Conservation (phyloP, 2,329 filamentous ascomycete genomes). For the Dothistroma septosporum region DNA sequence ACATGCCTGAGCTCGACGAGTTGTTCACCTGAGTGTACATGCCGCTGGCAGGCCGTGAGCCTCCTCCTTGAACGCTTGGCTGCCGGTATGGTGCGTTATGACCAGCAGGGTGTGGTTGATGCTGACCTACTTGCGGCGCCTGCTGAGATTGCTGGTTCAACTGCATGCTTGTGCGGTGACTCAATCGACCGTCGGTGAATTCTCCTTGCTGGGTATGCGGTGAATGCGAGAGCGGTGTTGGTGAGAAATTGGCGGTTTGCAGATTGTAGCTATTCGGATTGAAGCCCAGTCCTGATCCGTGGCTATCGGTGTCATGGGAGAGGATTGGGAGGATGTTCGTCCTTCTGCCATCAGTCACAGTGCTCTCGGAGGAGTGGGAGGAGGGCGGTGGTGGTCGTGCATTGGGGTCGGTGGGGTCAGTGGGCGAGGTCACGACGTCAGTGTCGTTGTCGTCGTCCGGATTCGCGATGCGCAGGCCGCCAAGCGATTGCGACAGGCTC, state of each 20-base stretch:
- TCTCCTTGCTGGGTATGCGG: slow-evolving; percentile 14
- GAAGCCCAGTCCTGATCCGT: slow-evolving; percentile 38
- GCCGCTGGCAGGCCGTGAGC: slow-evolving; percentile 40
- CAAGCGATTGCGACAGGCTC: slow-evolving; percentile 85
- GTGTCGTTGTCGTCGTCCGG: slow-evolving; percentile 63
- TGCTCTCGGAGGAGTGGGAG: slow-evolving; percentile 36
- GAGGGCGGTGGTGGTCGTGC: slow-evolving; percentile 27
- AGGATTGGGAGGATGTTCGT: slow-evolving; percentile 34
- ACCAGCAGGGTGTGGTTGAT: slow-evolving; percentile 19
- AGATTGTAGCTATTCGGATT: slow-evolving; percentile 39
- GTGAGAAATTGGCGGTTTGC: slow-evolving; percentile 13
- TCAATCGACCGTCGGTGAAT: slow-evolving; percentile 31
- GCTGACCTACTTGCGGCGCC: slow-evolving; percentile 37
- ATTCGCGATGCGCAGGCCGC: slow-evolving; percentile 93
- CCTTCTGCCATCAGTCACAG: slow-evolving; percentile 37
- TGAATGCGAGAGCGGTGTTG: slow-evolving; percentile 10
- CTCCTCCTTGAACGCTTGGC: slow-evolving; percentile 29
- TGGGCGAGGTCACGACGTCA: slow-evolving; percentile 33
- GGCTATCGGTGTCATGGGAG: slow-evolving; percentile 33
- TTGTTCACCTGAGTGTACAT: slow-evolving; percentile 49
- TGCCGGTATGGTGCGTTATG: slow-evolving; percentile 24
- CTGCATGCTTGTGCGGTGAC: slow-evolving; percentile 43
- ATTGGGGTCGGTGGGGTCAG: slow-evolving; percentile 16
- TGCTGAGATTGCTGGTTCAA: slow-evolving; percentile 43
- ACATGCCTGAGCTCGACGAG: slow-evolving; percentile 42